Evolutionary conservation across 345 rosid genomes (phyloP).

Genomic region (Euclidium syriacum): DNA sequence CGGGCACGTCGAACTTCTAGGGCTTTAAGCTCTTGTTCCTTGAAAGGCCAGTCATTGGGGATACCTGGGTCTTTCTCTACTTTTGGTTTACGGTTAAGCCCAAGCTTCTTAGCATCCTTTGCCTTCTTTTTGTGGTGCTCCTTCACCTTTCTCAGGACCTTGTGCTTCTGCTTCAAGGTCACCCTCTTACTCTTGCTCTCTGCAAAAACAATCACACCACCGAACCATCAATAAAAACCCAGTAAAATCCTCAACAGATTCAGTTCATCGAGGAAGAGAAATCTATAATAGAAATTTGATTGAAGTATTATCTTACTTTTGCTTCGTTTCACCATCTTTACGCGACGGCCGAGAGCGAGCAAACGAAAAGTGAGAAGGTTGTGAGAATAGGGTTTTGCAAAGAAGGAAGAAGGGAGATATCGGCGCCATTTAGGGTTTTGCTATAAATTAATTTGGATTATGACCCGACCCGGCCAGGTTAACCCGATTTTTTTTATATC

Average conservation of each 20-base stretch:
- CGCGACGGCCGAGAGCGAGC: neutral
- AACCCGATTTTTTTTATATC: neutral
- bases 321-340: constrained; percentile 73
- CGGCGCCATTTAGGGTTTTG: constrained; percentile 31
- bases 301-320: constrained; percentile 48
- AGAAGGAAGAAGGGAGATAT: neutral
- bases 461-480: neutral
- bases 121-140: constrained; percentile 96
- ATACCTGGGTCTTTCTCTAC: constrained; percentile 96
- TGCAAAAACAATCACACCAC: constrained; percentile 21
- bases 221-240: neutral
- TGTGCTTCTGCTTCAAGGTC: constrained; percentile 72
- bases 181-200: constrained; percentile 97
- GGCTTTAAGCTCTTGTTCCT: constrained; percentile 95
- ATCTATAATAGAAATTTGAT: neutral
- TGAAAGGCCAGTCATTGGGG: constrained; percentile 97
- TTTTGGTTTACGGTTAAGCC: constrained; percentile 44
- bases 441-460: neutral
- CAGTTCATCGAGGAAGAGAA: neutral
- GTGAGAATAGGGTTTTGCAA: constrained; percentile 10
- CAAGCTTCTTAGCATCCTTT: constrained; percentile 85
- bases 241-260: neutral
- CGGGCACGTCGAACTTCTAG: constrained; percentile 87
- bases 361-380: neutral
- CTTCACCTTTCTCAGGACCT: constrained; percentile 82